Evolutionary conservation across 2,329 filamentous ascomycete species (phyloP).

Genomic region (Aspergillus glaucus): DNA sequence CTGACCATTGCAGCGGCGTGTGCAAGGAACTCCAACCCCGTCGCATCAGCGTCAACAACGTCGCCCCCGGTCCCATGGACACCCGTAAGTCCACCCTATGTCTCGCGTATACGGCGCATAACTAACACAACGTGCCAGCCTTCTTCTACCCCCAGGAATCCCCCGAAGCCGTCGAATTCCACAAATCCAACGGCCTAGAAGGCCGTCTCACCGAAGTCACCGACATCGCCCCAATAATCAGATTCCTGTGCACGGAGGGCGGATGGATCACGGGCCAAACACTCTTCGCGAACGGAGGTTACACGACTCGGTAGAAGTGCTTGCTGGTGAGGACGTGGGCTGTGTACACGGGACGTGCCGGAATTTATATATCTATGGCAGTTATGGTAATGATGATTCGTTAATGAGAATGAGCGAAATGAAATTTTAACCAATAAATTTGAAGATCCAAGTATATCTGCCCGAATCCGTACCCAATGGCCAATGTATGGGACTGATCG

Average conservation of each 20-base stretch:
- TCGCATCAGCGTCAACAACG: slow-evolving; percentile 47
- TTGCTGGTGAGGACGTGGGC: too few species aligned
- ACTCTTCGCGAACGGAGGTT: slow-evolving; percentile 45
- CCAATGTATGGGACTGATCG: too few species aligned
- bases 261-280: slow-evolving; percentile 45
- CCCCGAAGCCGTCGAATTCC: slow-evolving; percentile 38
- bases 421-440: too few species aligned
- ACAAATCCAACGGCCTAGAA: slow-evolving; percentile 41
- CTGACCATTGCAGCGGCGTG: slow-evolving; percentile 29
- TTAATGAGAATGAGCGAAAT: background rate
- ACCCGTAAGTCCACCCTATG: slow-evolving; percentile 35
- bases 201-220: slow-evolving; percentile 37
- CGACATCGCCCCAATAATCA: slow-evolving; percentile 43
- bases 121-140: slow-evolving; percentile 17
- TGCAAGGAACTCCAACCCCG: slow-evolving; percentile 50
- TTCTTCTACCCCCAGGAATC: slow-evolving; percentile 44
- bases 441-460: too few species aligned
- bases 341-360: too few species aligned
- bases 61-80: slow-evolving; percentile 50
- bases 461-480: too few species aligned
- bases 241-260: slow-evolving; percentile 41
- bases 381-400: background rate
- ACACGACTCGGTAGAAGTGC: slow-evolving; percentile 35
- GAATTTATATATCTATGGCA: background rate
- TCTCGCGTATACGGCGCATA: background rate